Evolutionary conservation across 2,329 filamentous ascomycete genomes (phyloP), one percentile per base, ranked within the genome.

Genomic region (Phialophora macrospora): DNA sequence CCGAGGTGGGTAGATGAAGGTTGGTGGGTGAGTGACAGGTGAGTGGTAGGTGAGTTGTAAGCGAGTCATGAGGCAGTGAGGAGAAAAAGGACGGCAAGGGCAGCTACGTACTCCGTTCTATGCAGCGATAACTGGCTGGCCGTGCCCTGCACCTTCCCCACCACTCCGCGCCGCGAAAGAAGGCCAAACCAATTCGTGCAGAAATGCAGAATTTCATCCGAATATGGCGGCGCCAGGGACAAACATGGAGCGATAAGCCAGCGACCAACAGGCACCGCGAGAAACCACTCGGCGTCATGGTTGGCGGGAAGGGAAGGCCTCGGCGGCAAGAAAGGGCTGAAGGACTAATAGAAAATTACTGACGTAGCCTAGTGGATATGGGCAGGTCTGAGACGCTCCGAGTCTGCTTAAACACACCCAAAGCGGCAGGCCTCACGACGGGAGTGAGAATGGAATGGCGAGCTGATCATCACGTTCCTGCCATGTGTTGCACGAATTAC

Each of bases 271-370:
- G 57, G 52, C 54, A 49, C 41, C 24, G 26, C 51, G 56, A 65
- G 59, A 41, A 41, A 26, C 22, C 8, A 17, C 24, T 28, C 34
- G 48, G 59, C 30, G 44, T 22, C 60, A 52, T 63, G 66, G 57
- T 62, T 66, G 60, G 60, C 38, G 55, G 38, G 48, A 51, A 55
- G 57, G 65, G 52, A 55, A 55, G 60, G 24, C 28, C 20, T 60
- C 56, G 64, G 64, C 67, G 67, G 64, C 67, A 66, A 69, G 58
- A 62, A 41, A 62, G 54, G 62, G 44, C 32, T 55, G 41, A 30
- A 24, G 44, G 44, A 55, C 41, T 49, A 14, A 55, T 49, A 12
- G n/a, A 41, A 41, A 60, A 41, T 2, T 3, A 60, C 17, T 28
- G 28, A 32, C 26, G 52, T 20, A 17, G n/a, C n/a, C 41, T 3